Percentiles rank a stretch among this genome's conserved stretches.
Evolutionary conservation across 1,139 yeast species (phyloP).

Genomic region (Yamadazyma trypodendri): DNA sequence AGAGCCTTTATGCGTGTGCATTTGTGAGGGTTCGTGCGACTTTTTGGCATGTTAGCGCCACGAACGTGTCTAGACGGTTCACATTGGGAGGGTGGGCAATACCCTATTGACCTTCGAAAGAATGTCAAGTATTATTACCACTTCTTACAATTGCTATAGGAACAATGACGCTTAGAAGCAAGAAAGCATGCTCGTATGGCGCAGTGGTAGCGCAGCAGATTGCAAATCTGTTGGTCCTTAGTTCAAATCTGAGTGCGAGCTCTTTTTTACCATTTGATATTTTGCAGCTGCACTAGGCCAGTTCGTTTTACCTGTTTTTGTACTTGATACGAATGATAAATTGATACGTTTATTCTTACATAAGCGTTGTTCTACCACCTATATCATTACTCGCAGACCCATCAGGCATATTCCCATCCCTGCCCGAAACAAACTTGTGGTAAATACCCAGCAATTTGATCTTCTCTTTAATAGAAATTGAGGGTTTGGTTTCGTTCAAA

Average conservation of each 20-base stretch:
- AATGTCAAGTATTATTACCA: too few species aligned
- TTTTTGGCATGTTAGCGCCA: too few species aligned
- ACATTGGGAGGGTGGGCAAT: too few species aligned
- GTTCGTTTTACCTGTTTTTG: too few species aligned
- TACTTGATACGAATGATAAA: background rate
- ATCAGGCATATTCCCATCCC: constrained; percentile 89
- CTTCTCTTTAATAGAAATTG: constrained; percentile 75
- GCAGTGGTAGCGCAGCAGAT: constrained; percentile 59
- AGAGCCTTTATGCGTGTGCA: too few species aligned
- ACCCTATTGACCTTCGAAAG: too few species aligned
- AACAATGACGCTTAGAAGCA: too few species aligned
- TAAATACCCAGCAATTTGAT: constrained; percentile 64
- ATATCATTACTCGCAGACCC: constrained; percentile 80
- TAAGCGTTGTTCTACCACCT: constrained; percentile 80
- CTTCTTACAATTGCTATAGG: too few species aligned
- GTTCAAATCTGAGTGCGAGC: constrained; percentile 52
- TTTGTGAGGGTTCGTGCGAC: too few species aligned
- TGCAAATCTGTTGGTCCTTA: constrained; percentile 57
- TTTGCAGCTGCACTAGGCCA: constrained; percentile 16
- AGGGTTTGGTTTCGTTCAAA: constrained; percentile 76
- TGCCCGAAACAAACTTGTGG: constrained; percentile 67
- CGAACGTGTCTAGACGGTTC: too few species aligned
- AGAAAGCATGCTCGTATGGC: constrained; percentile 43
- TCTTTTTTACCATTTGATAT: too few species aligned
- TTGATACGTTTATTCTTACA: constrained; percentile 31